A percentile compares a stretch with the other conserved stretches of the same genome.
These are phyloP conservation scores for Amesomyces nigricolor DNA, from an alignment of 2,329 filamentous ascomycete species.

Conservation along the genomic window DNA sequence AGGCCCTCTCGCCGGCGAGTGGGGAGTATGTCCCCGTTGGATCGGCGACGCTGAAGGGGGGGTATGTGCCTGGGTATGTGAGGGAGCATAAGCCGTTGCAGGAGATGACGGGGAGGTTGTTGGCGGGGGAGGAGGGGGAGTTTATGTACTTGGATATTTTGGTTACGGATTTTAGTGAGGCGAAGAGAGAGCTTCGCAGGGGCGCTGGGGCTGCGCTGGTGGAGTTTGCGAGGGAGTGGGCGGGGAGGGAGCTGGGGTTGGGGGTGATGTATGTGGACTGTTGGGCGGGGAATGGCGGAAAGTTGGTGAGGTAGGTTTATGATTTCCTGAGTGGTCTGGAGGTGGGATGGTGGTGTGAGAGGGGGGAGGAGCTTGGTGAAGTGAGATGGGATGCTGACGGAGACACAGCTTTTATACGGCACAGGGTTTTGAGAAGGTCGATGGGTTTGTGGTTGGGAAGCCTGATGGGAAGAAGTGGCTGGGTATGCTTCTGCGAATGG, in stretches of 20 bases:
- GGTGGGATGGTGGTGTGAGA: background rate
- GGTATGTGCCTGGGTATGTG: slow-evolving; percentile 6
- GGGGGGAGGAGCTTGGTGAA: background rate
- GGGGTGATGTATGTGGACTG: slow-evolving; percentile 15
- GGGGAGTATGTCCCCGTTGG: slow-evolving; percentile 4
- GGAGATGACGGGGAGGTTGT: background rate
- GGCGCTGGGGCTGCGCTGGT: slow-evolving; percentile 14
- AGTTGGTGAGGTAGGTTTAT: slow-evolving; percentile 5
- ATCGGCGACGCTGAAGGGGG: slow-evolving; percentile 4
- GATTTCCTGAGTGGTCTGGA: background rate
- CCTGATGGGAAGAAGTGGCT: slow-evolving; percentile 7
- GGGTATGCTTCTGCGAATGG: slow-evolving; percentile 12
- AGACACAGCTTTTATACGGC: slow-evolving; percentile 4
- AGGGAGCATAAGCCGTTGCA: slow-evolving; percentile 1
- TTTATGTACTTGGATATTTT: slow-evolving; percentile 13
- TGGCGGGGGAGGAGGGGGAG: background rate
- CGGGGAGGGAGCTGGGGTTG: slow-evolving; percentile 6
- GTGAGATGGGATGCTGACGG: background rate
- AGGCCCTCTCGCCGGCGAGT: background rate
- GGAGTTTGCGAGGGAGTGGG: slow-evolving; percentile 7
- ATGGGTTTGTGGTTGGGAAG: slow-evolving; percentile 3
- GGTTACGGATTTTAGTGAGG: slow-evolving; percentile 9
- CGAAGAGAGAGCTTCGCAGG: slow-evolving; percentile 5
- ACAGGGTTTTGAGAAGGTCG: slow-evolving; percentile 4
- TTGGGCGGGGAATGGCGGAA: slow-evolving; percentile 15